Evolutionary conservation across 768 basidiomycete genomes (phyloP).

Genomic region (Suillus paluster): DNA sequence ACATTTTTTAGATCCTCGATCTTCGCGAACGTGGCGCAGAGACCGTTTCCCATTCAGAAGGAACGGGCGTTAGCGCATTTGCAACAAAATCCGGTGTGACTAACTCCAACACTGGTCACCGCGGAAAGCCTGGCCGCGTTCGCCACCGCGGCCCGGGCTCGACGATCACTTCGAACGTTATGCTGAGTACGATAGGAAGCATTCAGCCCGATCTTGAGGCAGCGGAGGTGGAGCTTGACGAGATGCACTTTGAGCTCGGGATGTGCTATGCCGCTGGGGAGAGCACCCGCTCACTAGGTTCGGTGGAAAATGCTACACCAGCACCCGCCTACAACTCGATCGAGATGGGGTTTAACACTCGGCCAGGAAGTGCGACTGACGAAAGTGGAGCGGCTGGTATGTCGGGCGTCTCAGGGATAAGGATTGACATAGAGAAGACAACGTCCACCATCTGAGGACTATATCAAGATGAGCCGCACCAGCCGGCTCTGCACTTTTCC

Average conservation of each 20-base stretch:
- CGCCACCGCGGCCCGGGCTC: conserved; percentile 56
- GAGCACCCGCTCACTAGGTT: conserved; percentile 37
- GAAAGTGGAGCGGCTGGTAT: conserved; percentile 24
- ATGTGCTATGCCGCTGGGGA: conserved; percentile 54
- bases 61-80: conserved; percentile 69
- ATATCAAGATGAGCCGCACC: neutral
- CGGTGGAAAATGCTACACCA: conserved; percentile 43
- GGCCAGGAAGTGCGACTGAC: conserved; percentile 24
- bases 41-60: conserved; percentile 67
- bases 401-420: conserved; percentile 45
- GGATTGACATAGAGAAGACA: conserved; percentile 65
- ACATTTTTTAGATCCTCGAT: conserved; percentile 68
- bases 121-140: conserved; percentile 26
- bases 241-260: conserved; percentile 52
- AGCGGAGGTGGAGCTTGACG: conserved; percentile 61
- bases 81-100: conserved; percentile 60
- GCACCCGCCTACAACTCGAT: conserved; percentile 53
- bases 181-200: conserved; percentile 67
- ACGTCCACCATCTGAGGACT: conserved; percentile 49
- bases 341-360: conserved; percentile 40
- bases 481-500: conserved; percentile 1
- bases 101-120: conserved; percentile 26
- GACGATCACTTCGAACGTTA: conserved; percentile 62
- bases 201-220: conserved; percentile 57
- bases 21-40: conserved; percentile 82